phyloP scores from a whole-genome alignment of 1,139 yeast species.

The Saccharomyces hybrid region DNA sequence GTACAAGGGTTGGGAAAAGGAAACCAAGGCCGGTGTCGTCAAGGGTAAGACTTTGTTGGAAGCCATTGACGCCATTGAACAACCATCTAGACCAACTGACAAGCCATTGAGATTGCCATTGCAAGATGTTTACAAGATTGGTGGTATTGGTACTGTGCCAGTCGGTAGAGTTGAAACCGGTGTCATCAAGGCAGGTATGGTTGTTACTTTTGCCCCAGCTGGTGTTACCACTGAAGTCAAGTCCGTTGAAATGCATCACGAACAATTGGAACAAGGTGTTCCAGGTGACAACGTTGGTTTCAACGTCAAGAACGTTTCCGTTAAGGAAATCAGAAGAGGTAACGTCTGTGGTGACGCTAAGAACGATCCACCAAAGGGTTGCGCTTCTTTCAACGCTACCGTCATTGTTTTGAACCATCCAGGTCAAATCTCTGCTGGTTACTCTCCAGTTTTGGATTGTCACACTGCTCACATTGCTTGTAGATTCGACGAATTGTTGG shows the following conservation, averaged over 20 bases:
- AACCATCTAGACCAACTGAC: slow-evolving; percentile 79
- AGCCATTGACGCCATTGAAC: slow-evolving; percentile 82
- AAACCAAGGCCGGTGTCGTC: slow-evolving; percentile 70
- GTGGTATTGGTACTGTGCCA: slow-evolving; percentile 92
- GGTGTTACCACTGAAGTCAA: slow-evolving; percentile 90
- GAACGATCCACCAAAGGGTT: slow-evolving; percentile 91
- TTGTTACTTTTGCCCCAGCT: slow-evolving; percentile 85
- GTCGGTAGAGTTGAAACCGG: slow-evolving; percentile 94
- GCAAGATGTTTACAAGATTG: slow-evolving; percentile 70
- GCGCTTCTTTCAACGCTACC: too few species aligned
- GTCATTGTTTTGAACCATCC: too few species aligned
- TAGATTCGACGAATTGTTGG: slow-evolving; percentile 75
- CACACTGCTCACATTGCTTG: slow-evolving; percentile 95
- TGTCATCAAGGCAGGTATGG: slow-evolving; percentile 87
- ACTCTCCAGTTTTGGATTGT: too few species aligned
- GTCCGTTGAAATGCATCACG: slow-evolving; percentile 94
- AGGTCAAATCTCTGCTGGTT: too few species aligned
- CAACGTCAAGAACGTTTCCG: slow-evolving; percentile 93
- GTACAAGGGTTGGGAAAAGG: slow-evolving; percentile 92
- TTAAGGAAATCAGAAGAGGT: slow-evolving; percentile 92
- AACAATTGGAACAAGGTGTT: slow-evolving; percentile 72
- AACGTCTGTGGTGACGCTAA: slow-evolving; percentile 93
- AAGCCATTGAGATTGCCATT: slow-evolving; percentile 88
- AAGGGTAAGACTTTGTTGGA: slow-evolving; percentile 84
- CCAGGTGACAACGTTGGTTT: slow-evolving; percentile 96